phyloP scores from a whole-genome alignment of 1,284 basidiomycete genomes.

The Ustilago loliicola region DNA sequence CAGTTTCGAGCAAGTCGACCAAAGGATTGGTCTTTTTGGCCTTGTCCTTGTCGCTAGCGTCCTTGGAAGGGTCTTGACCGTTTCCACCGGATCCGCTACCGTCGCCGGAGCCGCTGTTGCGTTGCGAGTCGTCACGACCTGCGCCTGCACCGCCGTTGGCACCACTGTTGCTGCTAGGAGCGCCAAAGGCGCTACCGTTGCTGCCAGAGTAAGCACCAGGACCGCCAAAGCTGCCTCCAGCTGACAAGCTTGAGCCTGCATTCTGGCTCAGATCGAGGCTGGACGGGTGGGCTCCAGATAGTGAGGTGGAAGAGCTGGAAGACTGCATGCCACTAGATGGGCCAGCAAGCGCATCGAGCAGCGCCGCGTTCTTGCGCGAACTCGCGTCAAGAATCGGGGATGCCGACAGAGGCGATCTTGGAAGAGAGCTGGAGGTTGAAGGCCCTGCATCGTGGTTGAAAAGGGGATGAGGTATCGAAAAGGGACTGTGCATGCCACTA shows the following conservation, averaged over 20 bases:
- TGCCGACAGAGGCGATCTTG: constrained; percentile 18
- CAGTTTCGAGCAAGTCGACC: constrained; percentile 91
- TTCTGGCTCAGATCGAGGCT: constrained; percentile 37
- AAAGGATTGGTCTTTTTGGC: constrained; percentile 78
- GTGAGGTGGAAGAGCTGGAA: constrained; percentile 16
- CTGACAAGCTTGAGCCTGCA: constrained; percentile 24
- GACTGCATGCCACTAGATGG: constrained; percentile 20
- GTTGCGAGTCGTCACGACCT: constrained; percentile 22
- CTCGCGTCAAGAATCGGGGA: constrained; percentile 6
- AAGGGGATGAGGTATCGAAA: constrained; percentile 49
- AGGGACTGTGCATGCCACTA: constrained; percentile 37
- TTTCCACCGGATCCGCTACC: constrained; percentile 35
- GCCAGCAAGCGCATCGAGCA: constrained; percentile 37
- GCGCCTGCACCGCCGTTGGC: constrained; percentile 10
- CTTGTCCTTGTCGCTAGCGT: constrained; percentile 41
- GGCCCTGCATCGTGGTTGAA: constrained; percentile 28
- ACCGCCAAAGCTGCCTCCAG: constrained; percentile 25
- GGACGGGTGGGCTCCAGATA: constrained; percentile 22
- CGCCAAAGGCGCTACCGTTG: constrained; percentile 18
- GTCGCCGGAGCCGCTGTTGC: constrained; percentile 27
- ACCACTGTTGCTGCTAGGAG: constrained; percentile 12
- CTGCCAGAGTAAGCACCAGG: constrained; percentile 24
- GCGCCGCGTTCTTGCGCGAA: constrained; percentile 25
- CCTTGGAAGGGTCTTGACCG: constrained; percentile 32
- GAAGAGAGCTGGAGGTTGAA: constrained; percentile 20